A percentile compares a stretch with the other conserved stretches of the same genome.
Conservation (phyloP, 2,329 filamentous ascomycete genomes). For the Talaromyces sp. region DNA sequence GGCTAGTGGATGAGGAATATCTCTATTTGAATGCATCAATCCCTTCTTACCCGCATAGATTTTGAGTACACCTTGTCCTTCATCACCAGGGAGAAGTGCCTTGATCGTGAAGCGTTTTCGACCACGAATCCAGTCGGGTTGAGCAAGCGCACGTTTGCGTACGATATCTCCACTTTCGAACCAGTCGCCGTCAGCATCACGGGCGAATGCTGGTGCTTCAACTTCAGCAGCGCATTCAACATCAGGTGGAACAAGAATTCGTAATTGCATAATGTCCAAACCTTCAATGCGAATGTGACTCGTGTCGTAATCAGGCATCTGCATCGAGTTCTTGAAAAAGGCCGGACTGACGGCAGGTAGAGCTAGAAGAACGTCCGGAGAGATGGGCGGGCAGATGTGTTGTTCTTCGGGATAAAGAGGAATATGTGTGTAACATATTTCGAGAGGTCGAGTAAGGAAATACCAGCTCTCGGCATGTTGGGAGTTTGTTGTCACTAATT, state of each 20-base stretch:
- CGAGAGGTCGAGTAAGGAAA: slow-evolving; percentile 82
- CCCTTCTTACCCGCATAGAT: slow-evolving; percentile 92
- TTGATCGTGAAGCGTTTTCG: slow-evolving; percentile 92
- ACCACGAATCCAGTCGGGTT: slow-evolving; percentile 85
- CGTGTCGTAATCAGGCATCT: slow-evolving; percentile 87
- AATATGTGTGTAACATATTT: slow-evolving; percentile 94
- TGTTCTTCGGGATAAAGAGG: slow-evolving; percentile 83
- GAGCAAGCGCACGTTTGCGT: slow-evolving; percentile 78
- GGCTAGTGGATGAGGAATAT: slow-evolving; percentile 88
- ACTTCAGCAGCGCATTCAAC: slow-evolving; percentile 91
- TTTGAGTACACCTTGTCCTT: slow-evolving; percentile 81
- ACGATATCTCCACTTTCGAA: slow-evolving; percentile 88
- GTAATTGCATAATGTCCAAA: slow-evolving; percentile 86
- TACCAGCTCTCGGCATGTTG: slow-evolving; percentile 80
- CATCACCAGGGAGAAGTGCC: slow-evolving; percentile 82
- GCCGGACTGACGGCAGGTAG: slow-evolving; percentile 80
- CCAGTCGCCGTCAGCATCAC: slow-evolving; percentile 81
- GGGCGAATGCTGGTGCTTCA: slow-evolving; percentile 72
- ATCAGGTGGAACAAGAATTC: slow-evolving; percentile 80
- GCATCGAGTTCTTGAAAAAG: slow-evolving; percentile 76
- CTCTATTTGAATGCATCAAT: slow-evolving; percentile 94
- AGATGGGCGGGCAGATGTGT: slow-evolving; percentile 83
- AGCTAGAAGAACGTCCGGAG: slow-evolving; percentile 78
- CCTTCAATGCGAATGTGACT: slow-evolving; percentile 80
- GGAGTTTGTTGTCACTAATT: slow-evolving; percentile 68